Base-by-base conservation (phyloP, 2,329 filamentous ascomycete genomes). In the Cryphonectria japonica region DNA sequence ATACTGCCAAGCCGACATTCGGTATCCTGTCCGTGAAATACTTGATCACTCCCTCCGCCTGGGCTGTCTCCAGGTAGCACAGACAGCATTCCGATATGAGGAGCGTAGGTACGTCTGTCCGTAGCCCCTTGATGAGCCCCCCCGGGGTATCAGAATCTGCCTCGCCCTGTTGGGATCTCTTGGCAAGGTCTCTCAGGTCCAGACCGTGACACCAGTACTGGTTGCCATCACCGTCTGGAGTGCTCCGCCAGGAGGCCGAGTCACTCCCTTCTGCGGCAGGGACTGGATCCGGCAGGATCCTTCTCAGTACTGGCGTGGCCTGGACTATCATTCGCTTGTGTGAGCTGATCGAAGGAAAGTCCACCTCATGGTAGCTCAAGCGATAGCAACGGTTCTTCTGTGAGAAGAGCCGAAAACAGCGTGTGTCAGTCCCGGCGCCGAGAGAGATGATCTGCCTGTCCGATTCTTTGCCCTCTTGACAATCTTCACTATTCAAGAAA, bases 21-120 rank as follows among this genome's bases (percentile, higher is more conserved):
- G 78, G 75, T 52, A 89, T 86, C 29, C 79, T 82, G 2, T 83
- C 80, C 22, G 86, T 84, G 76, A 95, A 94, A 79, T 89, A 91
- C 22, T 83, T 79, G 32, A 97, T 80, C 5, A 95, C 89, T 1
- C 83, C 81, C 52, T 86, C 84, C 0, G 94, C 91, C 67, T 90
- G 86, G 0, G 85, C 77, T 0, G 90, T 86, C 11, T 91, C 86
- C 1, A 99, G 87, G 78, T 99, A 99, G 79, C 96, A 93, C 43
- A 99, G 87, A 79, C 96, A 99, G 85, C 96, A 98, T 81, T 99
- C 96, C 0, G 95, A 98, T 8, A 99, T 86, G 34, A 99, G 82
- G 11, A 99, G 83, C 0, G 96, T 99, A 0, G 96, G 94, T 0
- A 93, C 34, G 78, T 88, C 76, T 75, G 81, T 78, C 83, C 87